Evolutionary conservation across 2,329 filamentous ascomycete genomes (phyloP).

Genomic region (Alternaria tenuissima): DNA sequence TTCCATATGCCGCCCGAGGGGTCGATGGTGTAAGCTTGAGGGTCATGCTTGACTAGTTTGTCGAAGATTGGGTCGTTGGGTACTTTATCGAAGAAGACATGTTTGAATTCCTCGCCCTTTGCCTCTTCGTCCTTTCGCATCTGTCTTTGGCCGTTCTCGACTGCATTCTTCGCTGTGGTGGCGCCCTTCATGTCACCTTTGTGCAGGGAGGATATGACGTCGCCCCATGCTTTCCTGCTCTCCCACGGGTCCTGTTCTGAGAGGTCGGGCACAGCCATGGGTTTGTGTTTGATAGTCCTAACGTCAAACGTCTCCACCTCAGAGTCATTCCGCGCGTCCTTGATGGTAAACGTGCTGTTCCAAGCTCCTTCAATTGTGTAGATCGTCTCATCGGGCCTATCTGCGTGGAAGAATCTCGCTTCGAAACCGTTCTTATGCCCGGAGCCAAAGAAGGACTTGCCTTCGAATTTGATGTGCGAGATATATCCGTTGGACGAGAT

Average conservation of each 20-base stretch:
- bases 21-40: slow-evolving; percentile 35
- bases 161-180: slow-evolving; percentile 39
- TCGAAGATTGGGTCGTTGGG: slow-evolving; percentile 38
- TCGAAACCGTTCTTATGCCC: slow-evolving; percentile 54
- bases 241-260: slow-evolving; percentile 57
- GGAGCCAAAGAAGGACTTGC: slow-evolving; percentile 53
- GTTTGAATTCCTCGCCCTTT: slow-evolving; percentile 49
- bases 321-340: slow-evolving; percentile 43
- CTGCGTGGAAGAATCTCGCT: slow-evolving; percentile 50
- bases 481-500: slow-evolving; percentile 54
- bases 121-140: slow-evolving; percentile 52
- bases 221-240: slow-evolving; percentile 54
- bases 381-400: slow-evolving; percentile 42
- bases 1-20: slow-evolving; percentile 44
- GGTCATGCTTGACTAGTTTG: slow-evolving; percentile 28
- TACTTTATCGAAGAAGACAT: slow-evolving; percentile 52
- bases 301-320: slow-evolving; percentile 51
- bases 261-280: slow-evolving; percentile 37
- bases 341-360: slow-evolving; percentile 52
- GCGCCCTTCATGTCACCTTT: slow-evolving; percentile 53
- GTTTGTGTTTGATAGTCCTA: slow-evolving; percentile 27
- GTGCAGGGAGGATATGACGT: slow-evolving; percentile 51
- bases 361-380: slow-evolving; percentile 54
- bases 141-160: slow-evolving; percentile 52
- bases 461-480: slow-evolving; percentile 55